These are phyloP conservation scores for Penicillium sp. DNA, from an alignment of 2,329 filamentous ascomycete genomes.

Conservation along the genomic window DNA sequence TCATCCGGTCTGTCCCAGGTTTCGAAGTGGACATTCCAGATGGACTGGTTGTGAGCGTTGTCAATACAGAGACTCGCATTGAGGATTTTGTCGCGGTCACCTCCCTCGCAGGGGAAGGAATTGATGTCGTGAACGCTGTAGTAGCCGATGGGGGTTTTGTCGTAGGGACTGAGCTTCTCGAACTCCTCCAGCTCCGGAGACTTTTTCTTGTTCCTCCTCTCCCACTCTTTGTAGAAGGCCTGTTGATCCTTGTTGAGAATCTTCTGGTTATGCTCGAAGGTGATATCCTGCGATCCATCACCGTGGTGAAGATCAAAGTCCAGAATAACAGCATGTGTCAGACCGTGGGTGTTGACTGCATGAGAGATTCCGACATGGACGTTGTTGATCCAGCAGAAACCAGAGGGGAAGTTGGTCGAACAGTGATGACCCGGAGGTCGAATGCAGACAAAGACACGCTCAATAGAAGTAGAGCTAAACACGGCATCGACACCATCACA, in stretches of 20 bases:
- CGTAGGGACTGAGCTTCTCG: conserved; percentile 62
- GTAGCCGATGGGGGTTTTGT: conserved; percentile 88
- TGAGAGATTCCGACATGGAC: conserved; percentile 96
- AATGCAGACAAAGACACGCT: conserved; percentile 86
- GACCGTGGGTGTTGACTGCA: conserved; percentile 75
- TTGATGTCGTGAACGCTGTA: conserved; percentile 98
- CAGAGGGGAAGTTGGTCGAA: conserved; percentile 83
- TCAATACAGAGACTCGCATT: conserved; percentile 94
- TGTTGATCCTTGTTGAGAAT: conserved; percentile 66
- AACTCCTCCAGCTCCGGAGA: conserved; percentile 1
- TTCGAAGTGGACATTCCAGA: conserved; percentile 96
- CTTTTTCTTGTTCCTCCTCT: not conserved
- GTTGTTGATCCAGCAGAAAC: conserved; percentile 99
- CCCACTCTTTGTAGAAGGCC: not conserved
- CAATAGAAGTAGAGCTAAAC: conserved; percentile 66
- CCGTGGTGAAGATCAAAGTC: conserved; percentile 92
- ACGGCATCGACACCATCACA: conserved; percentile 90
- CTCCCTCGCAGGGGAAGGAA: conserved; percentile 92
- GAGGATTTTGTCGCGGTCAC: conserved; percentile 90
- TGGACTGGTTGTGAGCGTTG: conserved; percentile 87
- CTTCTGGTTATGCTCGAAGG: conserved; percentile 77
- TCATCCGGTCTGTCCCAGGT: conserved; percentile 71
- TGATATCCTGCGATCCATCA: conserved; percentile 91
- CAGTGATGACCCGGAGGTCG: conserved; percentile 95
- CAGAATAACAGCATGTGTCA: conserved; percentile 92